These are phyloP conservation scores for Kwoniella sp. DNA, from an alignment of 768 basidiomycete species.

Conservation along the genomic window DNA sequence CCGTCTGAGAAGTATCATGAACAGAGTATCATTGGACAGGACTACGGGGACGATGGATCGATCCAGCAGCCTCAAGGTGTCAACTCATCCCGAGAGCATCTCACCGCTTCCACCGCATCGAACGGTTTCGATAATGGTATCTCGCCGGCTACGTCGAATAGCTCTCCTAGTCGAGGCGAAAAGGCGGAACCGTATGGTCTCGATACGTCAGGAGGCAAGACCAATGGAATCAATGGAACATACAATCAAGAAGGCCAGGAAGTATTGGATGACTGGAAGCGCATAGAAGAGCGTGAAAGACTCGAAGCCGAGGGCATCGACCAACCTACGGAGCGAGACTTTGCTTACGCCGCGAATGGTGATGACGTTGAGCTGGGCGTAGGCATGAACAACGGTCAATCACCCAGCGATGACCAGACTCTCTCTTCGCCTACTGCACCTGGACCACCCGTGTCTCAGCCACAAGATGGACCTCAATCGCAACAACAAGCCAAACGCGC, in stretches of 20 bases:
- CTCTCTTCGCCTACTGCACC: constrained; percentile 23
- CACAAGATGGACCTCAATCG: background rate
- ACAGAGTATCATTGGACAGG: constrained; percentile 40
- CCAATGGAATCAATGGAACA: background rate
- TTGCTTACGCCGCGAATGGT: constrained; percentile 20
- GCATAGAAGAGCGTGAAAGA: constrained; percentile 13
- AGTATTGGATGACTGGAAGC: constrained; percentile 4
- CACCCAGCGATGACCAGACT: constrained; percentile 2
- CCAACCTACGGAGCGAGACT: constrained; percentile 17
- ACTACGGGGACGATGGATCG: constrained; percentile 43
- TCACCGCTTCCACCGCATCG: constrained; percentile 18
- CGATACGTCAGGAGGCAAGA: background rate
- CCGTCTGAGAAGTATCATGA: constrained; percentile 47
- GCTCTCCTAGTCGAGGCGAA: background rate
- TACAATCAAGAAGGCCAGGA: background rate
- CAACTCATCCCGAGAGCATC: constrained; percentile 43
- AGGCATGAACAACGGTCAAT: background rate
- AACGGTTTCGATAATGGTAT: constrained; percentile 7
- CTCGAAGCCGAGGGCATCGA: constrained; percentile 5
- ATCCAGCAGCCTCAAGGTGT: constrained; percentile 13
- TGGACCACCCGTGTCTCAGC: constrained; percentile 16
- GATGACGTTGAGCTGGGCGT: constrained; percentile 18
- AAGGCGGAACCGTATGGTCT: background rate
- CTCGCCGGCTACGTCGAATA: constrained; percentile 10
- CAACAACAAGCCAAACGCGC: constrained; percentile 5